Percentiles rank a stretch among this genome's conserved stretches.
These are phyloP conservation scores for Pseudogymnoascus sp. DNA, from an alignment of 2,329 filamentous ascomycete species.

Conservation along the genomic window DNA sequence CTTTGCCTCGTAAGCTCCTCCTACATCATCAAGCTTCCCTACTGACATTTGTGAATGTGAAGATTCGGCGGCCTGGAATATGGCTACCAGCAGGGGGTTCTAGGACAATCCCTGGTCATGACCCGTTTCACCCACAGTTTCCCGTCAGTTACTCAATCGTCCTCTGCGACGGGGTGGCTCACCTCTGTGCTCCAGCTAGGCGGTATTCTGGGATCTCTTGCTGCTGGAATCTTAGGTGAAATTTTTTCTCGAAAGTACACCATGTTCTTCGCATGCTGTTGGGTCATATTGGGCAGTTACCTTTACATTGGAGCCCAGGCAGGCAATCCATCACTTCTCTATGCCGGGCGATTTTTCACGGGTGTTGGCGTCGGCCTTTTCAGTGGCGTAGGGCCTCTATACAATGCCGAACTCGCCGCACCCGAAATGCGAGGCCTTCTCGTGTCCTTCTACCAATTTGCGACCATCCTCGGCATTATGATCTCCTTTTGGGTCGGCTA, in stretches of 20 bases:
- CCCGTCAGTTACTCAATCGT: slow-evolving; percentile 37
- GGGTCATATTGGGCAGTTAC: slow-evolving; percentile 38
- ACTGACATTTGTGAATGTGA: not conserved
- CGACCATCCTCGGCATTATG: slow-evolving; percentile 46
- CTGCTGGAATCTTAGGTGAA: slow-evolving; percentile 39
- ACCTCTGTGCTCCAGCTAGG: slow-evolving; percentile 43
- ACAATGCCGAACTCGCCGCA: slow-evolving; percentile 44
- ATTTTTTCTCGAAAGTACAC: slow-evolving; percentile 43
- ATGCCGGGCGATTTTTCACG: slow-evolving; percentile 41
- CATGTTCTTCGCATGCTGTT: slow-evolving; percentile 40
- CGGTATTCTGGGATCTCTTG: slow-evolving; percentile 39
- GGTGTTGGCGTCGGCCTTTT: slow-evolving; percentile 41
- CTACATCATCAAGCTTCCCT: not conserved
- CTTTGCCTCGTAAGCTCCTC: slow-evolving; percentile 31
- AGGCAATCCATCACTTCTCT: slow-evolving; percentile 34
- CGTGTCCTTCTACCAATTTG: slow-evolving; percentile 55
- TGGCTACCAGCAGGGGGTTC: slow-evolving; percentile 46
- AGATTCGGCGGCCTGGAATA: slow-evolving; percentile 44
- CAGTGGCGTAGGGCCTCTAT: slow-evolving; percentile 37
- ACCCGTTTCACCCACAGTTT: slow-evolving; percentile 40
- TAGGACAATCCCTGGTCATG: slow-evolving; percentile 47
- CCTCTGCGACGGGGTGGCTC: slow-evolving; percentile 41
- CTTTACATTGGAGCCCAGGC: slow-evolving; percentile 36
- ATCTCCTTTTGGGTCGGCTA: slow-evolving; percentile 40
- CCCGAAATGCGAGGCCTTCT: slow-evolving; percentile 56